Evolutionary conservation across 2,329 filamentous ascomycete genomes (phyloP), one percentile per base, ranked within the genome.

Genomic region (Fulvia fulva): DNA sequence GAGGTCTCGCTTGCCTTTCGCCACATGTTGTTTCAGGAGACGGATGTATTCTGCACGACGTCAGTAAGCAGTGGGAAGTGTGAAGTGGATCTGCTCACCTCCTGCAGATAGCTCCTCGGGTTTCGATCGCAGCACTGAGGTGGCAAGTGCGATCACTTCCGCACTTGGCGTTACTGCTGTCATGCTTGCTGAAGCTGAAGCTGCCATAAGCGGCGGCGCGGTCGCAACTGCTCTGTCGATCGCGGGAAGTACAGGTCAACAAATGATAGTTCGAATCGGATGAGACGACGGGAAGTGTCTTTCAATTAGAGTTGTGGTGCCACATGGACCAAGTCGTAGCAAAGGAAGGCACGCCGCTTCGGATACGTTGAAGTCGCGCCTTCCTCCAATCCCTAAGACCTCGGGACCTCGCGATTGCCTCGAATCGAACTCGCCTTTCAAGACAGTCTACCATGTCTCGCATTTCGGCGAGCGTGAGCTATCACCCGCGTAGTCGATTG

Each of bases 71-170:
- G 49, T 65, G 62, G 7, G 16, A 34, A 5, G 58, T 28, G 14
- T 22, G n/a, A 9, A 41, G 30, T 44, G 8, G 5, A 25, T 21
- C 32, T 26, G 45, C 45, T 32, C 34, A 64, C 68, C 67, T 68
- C 70, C 68, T 2, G 75, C 65, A 5, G 68, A 64, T 22, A 73
- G 58, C 2, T 66, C 69, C 3, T 61, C 45, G 8, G 77, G 76
- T 59, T 76, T 79, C 6, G 70, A 70, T 22, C 67, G 68, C 23
- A 77, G 62, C 12, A 72, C 26, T n/a, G 65, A 50, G 22, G 68
- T 54, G 16, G 69, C 69, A 26, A 70, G 60, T 8, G 67, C 66
- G 9, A 71, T 60, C 16, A 57, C 57, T 23, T 59, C 46, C 26
- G 58, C 53, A 46, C 32, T 60, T 12, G 63, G 65, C 19, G 41